Base-by-base conservation (phyloP, 306 rosid species). In the Pyrus communis region DNA sequence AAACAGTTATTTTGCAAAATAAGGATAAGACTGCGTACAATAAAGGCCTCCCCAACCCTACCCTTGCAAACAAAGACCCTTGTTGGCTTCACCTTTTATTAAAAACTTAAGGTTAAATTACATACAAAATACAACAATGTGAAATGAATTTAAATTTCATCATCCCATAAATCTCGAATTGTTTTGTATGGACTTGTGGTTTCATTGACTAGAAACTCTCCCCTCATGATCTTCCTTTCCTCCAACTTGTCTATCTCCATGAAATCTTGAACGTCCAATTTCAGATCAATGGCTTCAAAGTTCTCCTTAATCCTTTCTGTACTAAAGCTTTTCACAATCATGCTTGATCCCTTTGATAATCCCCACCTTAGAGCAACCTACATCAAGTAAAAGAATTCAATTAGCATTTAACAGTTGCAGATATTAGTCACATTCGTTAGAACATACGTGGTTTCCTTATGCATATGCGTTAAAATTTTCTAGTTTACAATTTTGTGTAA, bases 361-460 rank as follows among this genome's bases (percentile, higher is more conserved):
- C 92, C 97, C 98, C 98, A 94, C 55, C 77, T 71, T 45, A 94
- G 77, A 55, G 96, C 94, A 77, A 94, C 91, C 98, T 93, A 62
- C 49, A 83, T 51, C 42, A 60, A 45, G 22, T 8, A 52, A 1
- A 67, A n/a, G 15, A n/a, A 67, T 27, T 8, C 7, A 19, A 31
- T 31, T 1, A 52, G 27, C 22, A 12, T 25, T 17, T 71, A 9
- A 40, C 45, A 40, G 10, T 9, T 40, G 3, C 45, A 40, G 3
- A 40, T 0, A 40, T 40, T 40, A 40, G 12, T 40, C 45, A 40
- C 45, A 9, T 40, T 40, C 12, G 45, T 9, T 9, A 40, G 1
- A 40, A 40, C 3, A 9, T 0, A 0, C 11, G 3, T 40, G 45
- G 3, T 40, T 40, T 40, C 0, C 11, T 9, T 40, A 40, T 40